Evolutionary conservation across 495 filamentous ascomycete genomes (phyloP).

Genomic region (Tuber melanosporum): DNA sequence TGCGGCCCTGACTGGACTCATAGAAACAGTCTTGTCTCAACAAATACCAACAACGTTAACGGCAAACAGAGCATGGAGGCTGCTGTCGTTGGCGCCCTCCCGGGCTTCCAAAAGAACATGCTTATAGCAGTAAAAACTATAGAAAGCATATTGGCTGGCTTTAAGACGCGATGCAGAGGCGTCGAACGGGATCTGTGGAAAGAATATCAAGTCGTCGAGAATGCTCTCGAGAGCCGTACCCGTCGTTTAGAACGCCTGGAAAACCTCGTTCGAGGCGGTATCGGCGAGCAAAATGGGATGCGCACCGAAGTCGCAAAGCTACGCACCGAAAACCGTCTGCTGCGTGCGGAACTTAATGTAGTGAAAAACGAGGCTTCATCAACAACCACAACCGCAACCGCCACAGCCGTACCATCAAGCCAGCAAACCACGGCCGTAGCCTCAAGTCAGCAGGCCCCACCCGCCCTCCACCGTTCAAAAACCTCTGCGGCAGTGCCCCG

Average conservation of each 20-base stretch:
- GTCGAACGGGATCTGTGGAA: constrained; percentile 83
- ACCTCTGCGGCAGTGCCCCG: constrained; percentile 19
- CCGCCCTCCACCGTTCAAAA: constrained; percentile 27
- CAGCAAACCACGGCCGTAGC: constrained; percentile 4
- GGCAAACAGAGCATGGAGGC: constrained; percentile 39
- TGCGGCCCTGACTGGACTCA: constrained; percentile 91
- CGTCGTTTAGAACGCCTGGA: constrained; percentile 88
- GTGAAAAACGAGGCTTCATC: constrained; percentile 28
- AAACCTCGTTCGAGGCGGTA: constrained; percentile 56
- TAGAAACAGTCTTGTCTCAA: constrained; percentile 79
- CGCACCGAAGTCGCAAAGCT: constrained; percentile 61
- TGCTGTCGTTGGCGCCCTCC: constrained; percentile 47
- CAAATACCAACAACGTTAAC: constrained; percentile 47
- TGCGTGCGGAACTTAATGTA: constrained; percentile 67
- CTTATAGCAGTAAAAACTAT: constrained; percentile 79
- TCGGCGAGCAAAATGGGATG: constrained; percentile 46
- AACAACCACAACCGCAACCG: not conserved
- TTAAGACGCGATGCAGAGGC: constrained; percentile 70
- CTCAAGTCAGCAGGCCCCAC: not conserved
- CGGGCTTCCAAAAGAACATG: constrained; percentile 82
- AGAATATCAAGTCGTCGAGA: constrained; percentile 82
- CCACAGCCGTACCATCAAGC: not conserved
- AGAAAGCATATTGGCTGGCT: constrained; percentile 71
- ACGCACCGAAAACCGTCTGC: constrained; percentile 68
- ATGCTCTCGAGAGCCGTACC: constrained; percentile 65